These are phyloP conservation scores for Cylindrotheca closterium DNA, from an alignment of 108 stramenopile genomes.

Conservation along the genomic window DNA sequence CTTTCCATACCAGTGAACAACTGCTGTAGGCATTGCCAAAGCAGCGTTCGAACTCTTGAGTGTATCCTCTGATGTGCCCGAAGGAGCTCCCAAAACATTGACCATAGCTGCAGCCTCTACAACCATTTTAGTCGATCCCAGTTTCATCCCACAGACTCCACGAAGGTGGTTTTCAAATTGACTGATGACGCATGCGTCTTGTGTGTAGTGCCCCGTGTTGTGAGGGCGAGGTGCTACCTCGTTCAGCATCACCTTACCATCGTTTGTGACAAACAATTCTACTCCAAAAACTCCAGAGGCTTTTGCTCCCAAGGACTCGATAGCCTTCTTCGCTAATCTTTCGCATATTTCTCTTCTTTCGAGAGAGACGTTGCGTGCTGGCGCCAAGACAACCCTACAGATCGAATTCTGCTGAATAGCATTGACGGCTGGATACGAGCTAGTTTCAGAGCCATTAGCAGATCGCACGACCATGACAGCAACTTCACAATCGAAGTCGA, in stretches of 20 bases:
- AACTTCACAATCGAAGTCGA: constrained; percentile 89
- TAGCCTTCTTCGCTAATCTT: constrained; percentile 65
- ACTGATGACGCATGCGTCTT: constrained; percentile 93
- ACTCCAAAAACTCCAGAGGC: constrained; percentile 96
- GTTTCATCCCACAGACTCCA: constrained; percentile 90
- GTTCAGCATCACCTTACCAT: constrained; percentile 85
- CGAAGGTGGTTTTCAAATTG: constrained; percentile 99
- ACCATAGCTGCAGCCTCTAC: constrained; percentile 90
- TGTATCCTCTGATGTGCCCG: constrained; percentile 72
- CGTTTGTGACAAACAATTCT: constrained; percentile 89
- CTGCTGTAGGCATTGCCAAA: constrained; percentile 76
- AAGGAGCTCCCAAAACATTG: constrained; percentile 81
- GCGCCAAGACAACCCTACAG: constrained; percentile 91
- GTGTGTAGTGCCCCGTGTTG: constrained; percentile 99
- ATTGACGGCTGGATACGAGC: constrained; percentile 93
- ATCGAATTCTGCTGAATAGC: constrained; percentile 96
- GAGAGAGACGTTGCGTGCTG: constrained; percentile 69
- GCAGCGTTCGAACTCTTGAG: constrained; percentile 82
- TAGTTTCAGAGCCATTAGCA: constrained; percentile 50
- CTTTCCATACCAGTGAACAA: constrained; percentile 99
- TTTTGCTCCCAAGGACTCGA: constrained; percentile 79
- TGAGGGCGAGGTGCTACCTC: constrained; percentile 98
- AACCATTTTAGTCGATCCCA: constrained; percentile 84
- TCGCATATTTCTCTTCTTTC: constrained; percentile 60
- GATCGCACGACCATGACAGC: constrained; percentile 96